Conservation (phyloP, 441 rosid genomes). For the Rhodomyrtus psidioides region DNA sequence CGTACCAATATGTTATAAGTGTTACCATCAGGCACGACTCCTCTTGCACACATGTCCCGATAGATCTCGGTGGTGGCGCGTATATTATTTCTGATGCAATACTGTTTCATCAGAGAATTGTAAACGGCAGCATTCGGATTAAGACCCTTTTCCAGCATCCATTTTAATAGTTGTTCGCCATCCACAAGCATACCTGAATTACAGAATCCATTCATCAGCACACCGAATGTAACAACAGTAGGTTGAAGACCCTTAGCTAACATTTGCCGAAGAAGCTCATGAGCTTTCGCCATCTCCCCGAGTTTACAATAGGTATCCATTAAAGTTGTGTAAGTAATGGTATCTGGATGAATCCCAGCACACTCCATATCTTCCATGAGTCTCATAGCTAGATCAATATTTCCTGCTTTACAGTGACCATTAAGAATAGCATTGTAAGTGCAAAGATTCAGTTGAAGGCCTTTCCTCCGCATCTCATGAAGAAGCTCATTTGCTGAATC, state of each 20-base stretch:
- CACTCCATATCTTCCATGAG: slow-evolving; percentile 68
- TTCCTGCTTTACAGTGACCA: slow-evolving; percentile 81
- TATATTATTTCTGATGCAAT: slow-evolving; percentile 50
- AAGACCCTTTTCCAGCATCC: slow-evolving; percentile 83
- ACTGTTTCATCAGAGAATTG: slow-evolving; percentile 73
- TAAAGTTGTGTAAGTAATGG: slow-evolving; percentile 67
- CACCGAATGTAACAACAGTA: slow-evolving; percentile 74
- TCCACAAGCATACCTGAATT: slow-evolving; percentile 67
- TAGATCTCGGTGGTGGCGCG: slow-evolving; percentile 38
- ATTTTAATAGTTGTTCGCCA: slow-evolving; percentile 60
- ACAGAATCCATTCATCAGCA: slow-evolving; percentile 87
- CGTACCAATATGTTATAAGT: slow-evolving; percentile 69
- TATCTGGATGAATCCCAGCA: slow-evolving; percentile 53
- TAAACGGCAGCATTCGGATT: slow-evolving; percentile 68
- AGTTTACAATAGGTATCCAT: slow-evolving; percentile 79
- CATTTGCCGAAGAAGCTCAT: slow-evolving; percentile 60
- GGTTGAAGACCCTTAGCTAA: slow-evolving; percentile 64
- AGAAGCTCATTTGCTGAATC: slow-evolving; percentile 88
- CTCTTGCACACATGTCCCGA: slow-evolving; percentile 47
- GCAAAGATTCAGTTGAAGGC: slow-evolving; percentile 62
- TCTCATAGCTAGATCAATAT: slow-evolving; percentile 47
- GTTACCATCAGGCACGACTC: slow-evolving; percentile 65
- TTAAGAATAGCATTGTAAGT: slow-evolving; percentile 71
- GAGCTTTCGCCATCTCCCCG: slow-evolving; percentile 63
- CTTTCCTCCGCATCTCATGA: slow-evolving; percentile 65